Evolutionary conservation across 2,329 filamentous ascomycete genomes (phyloP), one percentile per base, ranked within the genome.

Genomic region (Penicillium freii): DNA sequence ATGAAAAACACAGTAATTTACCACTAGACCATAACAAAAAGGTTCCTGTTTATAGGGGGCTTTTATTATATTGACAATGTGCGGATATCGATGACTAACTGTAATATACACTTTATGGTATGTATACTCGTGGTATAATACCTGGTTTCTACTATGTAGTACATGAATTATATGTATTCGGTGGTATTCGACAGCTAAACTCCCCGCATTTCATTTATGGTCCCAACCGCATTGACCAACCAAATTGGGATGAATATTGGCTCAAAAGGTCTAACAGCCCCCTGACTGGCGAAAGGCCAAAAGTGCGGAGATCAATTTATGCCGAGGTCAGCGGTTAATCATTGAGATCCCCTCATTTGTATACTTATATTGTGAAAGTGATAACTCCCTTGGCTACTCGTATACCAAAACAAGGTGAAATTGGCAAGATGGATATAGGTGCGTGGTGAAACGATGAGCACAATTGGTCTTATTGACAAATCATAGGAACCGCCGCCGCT

Each of bases 401-500:
- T 10, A 51, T 42, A 31, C n/a, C 9, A 8, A 10, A 21, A 19
- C 13, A 29, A 50, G 13, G 15, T 5, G 2, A 42, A 21, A 51
- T 27, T 21, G 38, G n/a, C 27, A 25, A 42, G 3, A 63, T 64
- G 60, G 60, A 62, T 31, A 23, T 64, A 43, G 59, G 59, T 62
- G 5, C 38, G 43, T 19, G 6, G 38, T 25, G 1, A 42, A 34
- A 23, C 2, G 2, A 13, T 36, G 10, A 13, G 6, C 11, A 7
- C 6, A 31, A 23, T 43, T 4, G 10, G 23, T 15, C 17, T n/a
- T 23, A 39, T 27, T 59, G 15, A 56, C 27, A 33, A 6, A n/a
- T 5, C 4, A 19, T 31, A 69, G 66, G 58, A 21, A 65, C 67
- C 27, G 65, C 66, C 15, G 65, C 67, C 45, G 66, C 68, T 50